phyloP scores from a whole-genome alignment of 495 filamentous ascomycete species.

The Podospora didyma region DNA sequence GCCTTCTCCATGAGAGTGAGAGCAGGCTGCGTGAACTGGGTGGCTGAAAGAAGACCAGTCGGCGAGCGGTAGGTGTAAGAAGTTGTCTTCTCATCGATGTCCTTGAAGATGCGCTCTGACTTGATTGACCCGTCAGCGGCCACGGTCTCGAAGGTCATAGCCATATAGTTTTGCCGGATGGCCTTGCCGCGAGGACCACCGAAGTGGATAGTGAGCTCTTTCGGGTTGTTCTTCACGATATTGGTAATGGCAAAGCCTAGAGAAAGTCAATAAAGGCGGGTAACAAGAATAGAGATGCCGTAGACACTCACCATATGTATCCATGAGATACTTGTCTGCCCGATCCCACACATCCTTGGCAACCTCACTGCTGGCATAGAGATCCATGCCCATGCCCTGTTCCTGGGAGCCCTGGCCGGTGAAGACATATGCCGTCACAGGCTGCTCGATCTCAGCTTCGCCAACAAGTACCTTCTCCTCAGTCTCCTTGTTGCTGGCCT shows the following conservation, averaged over 20 bases:
- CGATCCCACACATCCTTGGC: slow-evolving; percentile 98
- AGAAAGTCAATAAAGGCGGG: slow-evolving; percentile 34
- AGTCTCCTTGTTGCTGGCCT: slow-evolving; percentile 86
- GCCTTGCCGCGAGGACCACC: slow-evolving; percentile 94
- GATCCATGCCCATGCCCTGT: slow-evolving; percentile 99
- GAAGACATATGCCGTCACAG: slow-evolving; percentile 96
- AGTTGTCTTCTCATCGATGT: slow-evolving; percentile 82
- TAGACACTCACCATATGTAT: slow-evolving; percentile 82
- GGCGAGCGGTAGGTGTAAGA: slow-evolving; percentile 97
- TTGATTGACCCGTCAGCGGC: slow-evolving; percentile 86
- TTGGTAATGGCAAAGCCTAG: slow-evolving; percentile 91
- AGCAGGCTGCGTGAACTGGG: slow-evolving; percentile 97
- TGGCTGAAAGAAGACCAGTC: slow-evolving; percentile 91
- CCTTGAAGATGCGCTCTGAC: slow-evolving; percentile 99
- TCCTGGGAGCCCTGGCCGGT: slow-evolving; percentile 97
- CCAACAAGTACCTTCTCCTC: slow-evolving; percentile 93
- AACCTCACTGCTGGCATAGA: slow-evolving; percentile 87
- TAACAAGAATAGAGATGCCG: background rate
- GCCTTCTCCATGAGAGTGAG: slow-evolving; percentile 99
- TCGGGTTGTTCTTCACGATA: slow-evolving; percentile 99
- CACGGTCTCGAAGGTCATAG: slow-evolving; percentile 98
- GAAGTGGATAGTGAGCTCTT: slow-evolving; percentile 98
- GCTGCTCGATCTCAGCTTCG: slow-evolving; percentile 97
- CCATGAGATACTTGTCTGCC: slow-evolving; percentile 95
- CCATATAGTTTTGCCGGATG: slow-evolving; percentile 98